Evolutionary conservation across 257 asterid species (phyloP).

Genomic region (Coffea canephora): DNA sequence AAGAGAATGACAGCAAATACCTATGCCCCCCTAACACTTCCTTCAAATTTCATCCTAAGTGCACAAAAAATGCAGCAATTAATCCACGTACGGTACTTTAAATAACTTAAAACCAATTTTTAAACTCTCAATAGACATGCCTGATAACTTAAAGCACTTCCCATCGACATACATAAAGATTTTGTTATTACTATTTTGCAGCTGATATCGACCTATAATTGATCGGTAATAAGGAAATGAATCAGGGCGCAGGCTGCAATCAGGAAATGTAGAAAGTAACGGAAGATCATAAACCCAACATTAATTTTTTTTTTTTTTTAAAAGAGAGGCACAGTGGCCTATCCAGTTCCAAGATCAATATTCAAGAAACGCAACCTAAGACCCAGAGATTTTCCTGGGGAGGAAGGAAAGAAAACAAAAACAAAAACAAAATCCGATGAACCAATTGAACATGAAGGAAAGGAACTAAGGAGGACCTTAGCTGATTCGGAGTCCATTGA

Average conservation of each 20-base stretch:
- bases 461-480: slow-evolving; percentile 37
- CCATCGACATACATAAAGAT: no score
- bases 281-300: no score
- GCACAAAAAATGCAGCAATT: no score
- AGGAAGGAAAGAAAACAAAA: no score
- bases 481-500: slow-evolving; percentile 76
- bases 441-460: no score
- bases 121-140: background rate
- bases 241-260: background rate
- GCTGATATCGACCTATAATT: no score
- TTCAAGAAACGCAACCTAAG: background rate
- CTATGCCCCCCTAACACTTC: background rate
- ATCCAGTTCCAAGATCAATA: background rate
- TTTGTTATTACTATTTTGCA: no score
- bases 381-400: background rate
- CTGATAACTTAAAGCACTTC: background rate
- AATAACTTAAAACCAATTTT: no score
- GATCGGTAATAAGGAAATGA: background rate
- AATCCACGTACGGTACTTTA: background rate
- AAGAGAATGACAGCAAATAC: background rate
- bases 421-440: background rate
- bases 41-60: background rate
- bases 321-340: background rate
- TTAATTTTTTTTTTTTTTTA: no score
- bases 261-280: background rate